Percentiles rank a stretch among this genome's conserved stretches.
These are phyloP conservation scores for Tephrocybe sp. DNA, from an alignment of 768 basidiomycete genomes.

Conservation along the genomic window DNA sequence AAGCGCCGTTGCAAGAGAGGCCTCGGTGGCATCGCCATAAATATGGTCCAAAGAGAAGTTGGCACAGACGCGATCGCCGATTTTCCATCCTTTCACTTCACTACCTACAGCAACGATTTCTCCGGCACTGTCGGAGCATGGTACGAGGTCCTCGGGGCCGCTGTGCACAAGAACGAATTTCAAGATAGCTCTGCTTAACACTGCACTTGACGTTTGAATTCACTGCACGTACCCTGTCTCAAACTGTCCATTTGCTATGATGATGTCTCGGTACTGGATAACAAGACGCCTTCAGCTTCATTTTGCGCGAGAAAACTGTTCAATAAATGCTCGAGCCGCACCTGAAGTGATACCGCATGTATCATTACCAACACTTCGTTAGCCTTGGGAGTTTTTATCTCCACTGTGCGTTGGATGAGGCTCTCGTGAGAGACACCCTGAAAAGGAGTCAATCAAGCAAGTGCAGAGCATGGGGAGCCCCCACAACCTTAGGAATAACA, in stretches of 20 bases:
- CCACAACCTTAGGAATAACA: too few relatives aligned
- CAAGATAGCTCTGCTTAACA: neutral
- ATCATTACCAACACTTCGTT: constrained; percentile 54
- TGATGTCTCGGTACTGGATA: constrained; percentile 47
- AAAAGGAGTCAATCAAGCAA: too few relatives aligned
- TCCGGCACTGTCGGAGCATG: constrained; percentile 54
- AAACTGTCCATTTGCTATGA: constrained; percentile 37
- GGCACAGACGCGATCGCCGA: constrained; percentile 54
- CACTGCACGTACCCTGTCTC: constrained; percentile 24
- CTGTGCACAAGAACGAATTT: neutral
- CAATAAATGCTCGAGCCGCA: constrained; percentile 9
- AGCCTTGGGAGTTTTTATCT: constrained; percentile 31
- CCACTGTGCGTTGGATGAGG: constrained; percentile 21
- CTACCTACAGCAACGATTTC: constrained; percentile 48
- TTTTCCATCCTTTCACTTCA: constrained; percentile 45
- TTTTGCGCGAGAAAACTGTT: too few relatives aligned
- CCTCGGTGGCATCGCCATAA: constrained; percentile 36
- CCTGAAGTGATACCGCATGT: constrained; percentile 56
- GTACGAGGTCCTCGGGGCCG: constrained; percentile 24
- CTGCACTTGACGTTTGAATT: neutral
- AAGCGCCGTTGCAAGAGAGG: constrained; percentile 32
- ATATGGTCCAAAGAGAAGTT: constrained; percentile 51
- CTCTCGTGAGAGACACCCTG: constrained; percentile 21
- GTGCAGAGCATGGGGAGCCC: too few relatives aligned
- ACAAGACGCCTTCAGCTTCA: too few relatives aligned